Conservation (phyloP, 2,329 filamentous ascomycete species). For the Penicillium aurantiogriseum region DNA sequence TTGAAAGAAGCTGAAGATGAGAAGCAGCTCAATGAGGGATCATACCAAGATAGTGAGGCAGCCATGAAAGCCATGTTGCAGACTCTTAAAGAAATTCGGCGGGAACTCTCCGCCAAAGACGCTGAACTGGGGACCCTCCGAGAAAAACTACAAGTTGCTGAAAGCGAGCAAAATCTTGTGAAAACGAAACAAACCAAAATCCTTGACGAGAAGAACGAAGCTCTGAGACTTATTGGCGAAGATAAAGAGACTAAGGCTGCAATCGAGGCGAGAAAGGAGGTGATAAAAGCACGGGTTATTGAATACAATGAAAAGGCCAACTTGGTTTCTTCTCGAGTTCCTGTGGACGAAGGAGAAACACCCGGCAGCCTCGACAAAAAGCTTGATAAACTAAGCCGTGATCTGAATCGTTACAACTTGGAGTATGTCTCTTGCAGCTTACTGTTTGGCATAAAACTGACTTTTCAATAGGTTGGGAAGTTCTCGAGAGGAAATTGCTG, state of each 20-base stretch:
- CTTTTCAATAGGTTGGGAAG: constrained; percentile 53
- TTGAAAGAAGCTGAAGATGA: constrained; percentile 59
- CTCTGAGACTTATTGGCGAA: constrained; percentile 53
- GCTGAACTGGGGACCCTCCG: constrained; percentile 36
- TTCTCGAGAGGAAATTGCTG: constrained; percentile 63
- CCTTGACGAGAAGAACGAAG: constrained; percentile 62
- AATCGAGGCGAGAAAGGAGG: constrained; percentile 51
- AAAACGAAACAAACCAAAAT: constrained; percentile 53
- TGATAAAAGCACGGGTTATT: constrained; percentile 50
- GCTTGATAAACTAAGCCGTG: constrained; percentile 53
- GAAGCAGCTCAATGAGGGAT: constrained; percentile 41
- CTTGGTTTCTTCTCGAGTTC: constrained; percentile 56
- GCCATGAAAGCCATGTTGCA: constrained; percentile 47
- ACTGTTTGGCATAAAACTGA: constrained; percentile 23
- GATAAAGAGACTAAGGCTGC: constrained; percentile 48
- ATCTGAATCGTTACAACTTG: constrained; percentile 58
- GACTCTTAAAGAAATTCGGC: constrained; percentile 37
- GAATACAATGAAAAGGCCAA: constrained; percentile 58
- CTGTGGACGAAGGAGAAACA: constrained; percentile 65
- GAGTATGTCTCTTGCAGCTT: constrained; percentile 36
- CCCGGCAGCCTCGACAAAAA: constrained; percentile 51
- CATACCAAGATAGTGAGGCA: constrained; percentile 50
- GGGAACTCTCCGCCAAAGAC: constrained; percentile 35
- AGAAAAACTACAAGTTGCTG: constrained; percentile 55
- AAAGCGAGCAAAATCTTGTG: constrained; percentile 52